Evolutionary conservation across 768 basidiomycete genomes (phyloP), one percentile per base, ranked within the genome.

Genomic region (Crepidotus variabilis): DNA sequence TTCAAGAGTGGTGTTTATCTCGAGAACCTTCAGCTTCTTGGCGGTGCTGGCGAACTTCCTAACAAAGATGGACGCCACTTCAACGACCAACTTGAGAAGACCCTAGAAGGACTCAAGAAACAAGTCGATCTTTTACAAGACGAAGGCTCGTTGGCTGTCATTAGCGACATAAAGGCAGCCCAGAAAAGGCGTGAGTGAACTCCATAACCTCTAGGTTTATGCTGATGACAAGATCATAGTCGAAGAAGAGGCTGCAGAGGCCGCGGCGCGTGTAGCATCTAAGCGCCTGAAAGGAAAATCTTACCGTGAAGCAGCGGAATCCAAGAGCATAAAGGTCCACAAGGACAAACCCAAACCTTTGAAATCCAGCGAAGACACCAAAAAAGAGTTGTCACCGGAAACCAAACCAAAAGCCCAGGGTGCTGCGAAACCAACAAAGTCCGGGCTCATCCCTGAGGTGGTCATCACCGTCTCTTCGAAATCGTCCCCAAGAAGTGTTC

Each of bases 11-110:
- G 71, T 11, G 84, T 84, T 33, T 97, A 93, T 63, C 75, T 88
- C 5, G 83, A 81, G n/a, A 90, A 90, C 65, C 80, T 94, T 9
- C 84, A 86, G 59, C 72, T 83, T 2, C 79, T 94, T 45, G 82
- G 86, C 2, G 88, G 79, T 6, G 85, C 78, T 7, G 85, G 88
- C 2, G 71, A 82, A 16, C 75, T 94, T 34, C 92, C 92, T 1
- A 71, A 73, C n/a, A 82, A 85, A 33, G 89, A 92, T 33, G 92
- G 92, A 11, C 85, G 95, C 18, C 93, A 93, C 74, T 97, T 95
- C 78, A 86, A 89, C 52, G 86, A 87, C n/a, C 82, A 88, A 28
- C 76, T 96, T 20, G 84, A 89, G 18, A 78, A 82, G 45, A 76
- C 81, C 21, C 71, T 90, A 51, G 74, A 72, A 8, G 73, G 80